A percentile compares a stretch with the other conserved stretches of the same genome.
Evolutionary conservation across 1,284 basidiomycete genomes (phyloP).

Genomic region (Wallemia hederae): DNA sequence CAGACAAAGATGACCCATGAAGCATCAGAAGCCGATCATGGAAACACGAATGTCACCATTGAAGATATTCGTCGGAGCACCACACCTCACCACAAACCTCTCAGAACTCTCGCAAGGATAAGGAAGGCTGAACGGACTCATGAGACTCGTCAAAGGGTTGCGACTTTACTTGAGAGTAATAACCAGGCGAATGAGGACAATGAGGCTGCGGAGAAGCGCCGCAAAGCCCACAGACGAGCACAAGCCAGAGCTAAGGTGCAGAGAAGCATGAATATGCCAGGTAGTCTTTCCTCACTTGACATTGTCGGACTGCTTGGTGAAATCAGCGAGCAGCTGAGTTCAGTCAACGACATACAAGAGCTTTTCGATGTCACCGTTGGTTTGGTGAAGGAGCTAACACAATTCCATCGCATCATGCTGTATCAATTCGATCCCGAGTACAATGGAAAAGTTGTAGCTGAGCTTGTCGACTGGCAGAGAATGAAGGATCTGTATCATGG

Average conservation of each 20-base stretch:
- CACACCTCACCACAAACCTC: neutral
- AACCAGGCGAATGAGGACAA: neutral
- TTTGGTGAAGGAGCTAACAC: slow-evolving; percentile 50
- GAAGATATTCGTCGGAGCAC: neutral
- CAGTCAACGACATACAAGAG: slow-evolving; percentile 33
- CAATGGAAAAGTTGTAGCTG: slow-evolving; percentile 43
- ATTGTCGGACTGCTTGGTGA: slow-evolving; percentile 12
- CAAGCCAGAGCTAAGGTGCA: neutral
- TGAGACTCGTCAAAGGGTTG: neutral
- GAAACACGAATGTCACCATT: neutral
- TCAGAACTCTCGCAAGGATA: neutral
- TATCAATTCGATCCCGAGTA: slow-evolving; percentile 28
- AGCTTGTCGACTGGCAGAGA: slow-evolving; percentile 52
- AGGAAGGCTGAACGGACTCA: neutral
- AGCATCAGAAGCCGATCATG: neutral
- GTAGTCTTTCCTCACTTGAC: neutral
- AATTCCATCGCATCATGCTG: slow-evolving; percentile 62
- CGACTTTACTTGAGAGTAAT: neutral
- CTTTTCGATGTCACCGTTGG: slow-evolving; percentile 54
- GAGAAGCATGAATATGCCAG: neutral
- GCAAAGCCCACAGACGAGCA: neutral
- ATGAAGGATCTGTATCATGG: slow-evolving; percentile 52
- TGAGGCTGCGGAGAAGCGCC: neutral
- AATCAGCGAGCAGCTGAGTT: slow-evolving; percentile 54
- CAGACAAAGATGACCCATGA: neutral